Percentiles rank a stretch among this genome's conserved stretches.
Evolutionary conservation across 306 rosid species (phyloP).

Genomic region (Macrotyloma uniflorum): DNA sequence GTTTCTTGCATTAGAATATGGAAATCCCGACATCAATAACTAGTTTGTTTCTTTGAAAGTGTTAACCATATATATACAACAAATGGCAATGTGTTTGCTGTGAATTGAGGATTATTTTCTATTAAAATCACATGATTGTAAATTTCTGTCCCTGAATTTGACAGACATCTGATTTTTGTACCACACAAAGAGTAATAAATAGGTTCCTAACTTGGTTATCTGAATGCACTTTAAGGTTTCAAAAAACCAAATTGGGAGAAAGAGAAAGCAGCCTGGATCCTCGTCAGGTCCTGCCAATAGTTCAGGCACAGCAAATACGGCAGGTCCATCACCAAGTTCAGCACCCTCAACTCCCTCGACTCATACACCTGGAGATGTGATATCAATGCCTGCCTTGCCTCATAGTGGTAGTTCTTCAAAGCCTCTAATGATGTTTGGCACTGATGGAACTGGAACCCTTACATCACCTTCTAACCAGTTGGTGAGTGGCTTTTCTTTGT

Average conservation of each 20-base stretch:
- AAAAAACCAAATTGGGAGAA: constrained; percentile 94
- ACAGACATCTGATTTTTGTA: background rate
- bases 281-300: constrained; percentile 99
- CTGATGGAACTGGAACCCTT: constrained; percentile 83
- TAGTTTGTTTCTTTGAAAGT: background rate
- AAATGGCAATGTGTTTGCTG: background rate
- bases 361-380: constrained; percentile 97
- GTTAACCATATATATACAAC: background rate
- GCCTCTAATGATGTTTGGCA: constrained; percentile 82
- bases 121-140: background rate
- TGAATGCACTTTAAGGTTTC: constrained; percentile 70
- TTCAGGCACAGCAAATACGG: constrained; percentile 94
- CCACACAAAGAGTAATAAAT: constrained; percentile 2
- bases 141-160: constrained; percentile 22
- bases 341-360: constrained; percentile 99
- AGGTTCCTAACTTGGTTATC: constrained; percentile 52
- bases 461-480: constrained; percentile 93
- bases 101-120: background rate
- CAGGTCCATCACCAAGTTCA: constrained; percentile 98
- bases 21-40: constrained; percentile 12
- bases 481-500: constrained; percentile 61
- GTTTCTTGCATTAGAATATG: background rate
- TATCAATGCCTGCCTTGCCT: constrained; percentile 95
- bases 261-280: constrained; percentile 95
- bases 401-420: constrained; percentile 86